Conservation (phyloP, 805 yeast genomes). For the Candida hispaniensis region DNA sequence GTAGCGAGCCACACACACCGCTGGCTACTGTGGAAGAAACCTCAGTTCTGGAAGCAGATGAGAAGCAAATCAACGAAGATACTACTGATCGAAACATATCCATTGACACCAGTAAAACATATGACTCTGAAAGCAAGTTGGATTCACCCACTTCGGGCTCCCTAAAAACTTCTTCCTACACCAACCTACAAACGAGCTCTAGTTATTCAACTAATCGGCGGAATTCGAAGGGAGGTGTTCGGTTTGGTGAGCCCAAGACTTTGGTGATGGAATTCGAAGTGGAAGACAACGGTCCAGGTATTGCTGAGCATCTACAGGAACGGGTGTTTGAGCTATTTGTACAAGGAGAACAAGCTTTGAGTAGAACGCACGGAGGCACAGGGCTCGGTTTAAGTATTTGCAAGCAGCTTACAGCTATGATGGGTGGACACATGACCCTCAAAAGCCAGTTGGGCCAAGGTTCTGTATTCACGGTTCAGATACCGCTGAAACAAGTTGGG, state of each 20-base stretch:
- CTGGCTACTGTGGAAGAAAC: conserved; percentile 8
- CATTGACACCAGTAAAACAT: conserved; percentile 2
- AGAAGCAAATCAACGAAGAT: neutral
- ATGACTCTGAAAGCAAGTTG: neutral
- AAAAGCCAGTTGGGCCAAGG: conserved; percentile 73
- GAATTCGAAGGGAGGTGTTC: conserved; percentile 1
- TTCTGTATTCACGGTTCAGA: conserved; percentile 68
- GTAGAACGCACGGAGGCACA: conserved; percentile 56
- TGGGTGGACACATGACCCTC: conserved; percentile 73
- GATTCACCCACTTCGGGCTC: conserved; percentile 1
- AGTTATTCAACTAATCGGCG: neutral
- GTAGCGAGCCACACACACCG: conserved; percentile 11
- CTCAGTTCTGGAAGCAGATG: too few relatives aligned
- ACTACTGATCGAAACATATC: neutral
- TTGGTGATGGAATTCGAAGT: conserved; percentile 52
- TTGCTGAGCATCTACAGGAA: conserved; percentile 64
- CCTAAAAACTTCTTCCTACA: conserved; percentile 1
- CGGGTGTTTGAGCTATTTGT: conserved; percentile 90
- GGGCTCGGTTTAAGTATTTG: conserved; percentile 88
- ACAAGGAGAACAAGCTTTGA: conserved; percentile 87
- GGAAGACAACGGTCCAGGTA: conserved; percentile 87
- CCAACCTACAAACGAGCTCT: neutral
- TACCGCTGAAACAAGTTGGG: conserved; percentile 29
- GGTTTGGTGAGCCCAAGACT: conserved; percentile 35
- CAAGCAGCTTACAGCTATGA: conserved; percentile 75